These are phyloP conservation scores for Bruguiera gymnorhiza DNA, from an alignment of 345 rosid species.

Conservation along the genomic window DNA sequence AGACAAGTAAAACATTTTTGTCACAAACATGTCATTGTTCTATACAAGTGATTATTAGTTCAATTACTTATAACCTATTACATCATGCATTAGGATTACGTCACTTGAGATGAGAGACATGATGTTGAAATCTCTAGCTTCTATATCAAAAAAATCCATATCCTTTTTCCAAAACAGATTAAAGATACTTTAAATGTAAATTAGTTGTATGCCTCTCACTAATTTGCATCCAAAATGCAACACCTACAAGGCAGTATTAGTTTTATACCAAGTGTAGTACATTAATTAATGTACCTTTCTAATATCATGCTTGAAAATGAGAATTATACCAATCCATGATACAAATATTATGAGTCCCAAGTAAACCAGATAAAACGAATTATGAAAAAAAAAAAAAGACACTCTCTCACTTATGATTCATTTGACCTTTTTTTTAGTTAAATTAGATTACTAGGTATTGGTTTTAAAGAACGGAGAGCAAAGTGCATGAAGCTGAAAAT, in stretches of 20 bases:
- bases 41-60: background rate
- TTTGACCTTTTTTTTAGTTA: slow-evolving; percentile 15
- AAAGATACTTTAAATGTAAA: slow-evolving; percentile 61
- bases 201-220: slow-evolving; percentile 84
- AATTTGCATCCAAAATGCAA: slow-evolving; percentile 80
- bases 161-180: slow-evolving; percentile 57
- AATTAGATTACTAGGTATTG: no score
- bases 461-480: no score
- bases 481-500: no score
- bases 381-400: no score
- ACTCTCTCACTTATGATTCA: no score
- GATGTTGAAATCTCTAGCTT: slow-evolving; percentile 67
- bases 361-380: no score
- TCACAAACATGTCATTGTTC: background rate
- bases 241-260: slow-evolving; percentile 33
- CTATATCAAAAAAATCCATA: slow-evolving; percentile 64
- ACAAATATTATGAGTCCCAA: slow-evolving; percentile 30
- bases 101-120: slow-evolving; percentile 72
- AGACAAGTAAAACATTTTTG: background rate
- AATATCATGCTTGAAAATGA: slow-evolving; percentile 1
- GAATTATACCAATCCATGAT: slow-evolving; percentile 64
- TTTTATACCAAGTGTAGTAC: no score
- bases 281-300: background rate
- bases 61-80: slow-evolving; percentile 73
- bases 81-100: slow-evolving; percentile 85